A percentile compares a stretch with the other conserved stretches of the same genome.
Evolutionary conservation across 73 alveolate genomes (phyloP).

Genomic region (Halteria grandinella): DNA sequence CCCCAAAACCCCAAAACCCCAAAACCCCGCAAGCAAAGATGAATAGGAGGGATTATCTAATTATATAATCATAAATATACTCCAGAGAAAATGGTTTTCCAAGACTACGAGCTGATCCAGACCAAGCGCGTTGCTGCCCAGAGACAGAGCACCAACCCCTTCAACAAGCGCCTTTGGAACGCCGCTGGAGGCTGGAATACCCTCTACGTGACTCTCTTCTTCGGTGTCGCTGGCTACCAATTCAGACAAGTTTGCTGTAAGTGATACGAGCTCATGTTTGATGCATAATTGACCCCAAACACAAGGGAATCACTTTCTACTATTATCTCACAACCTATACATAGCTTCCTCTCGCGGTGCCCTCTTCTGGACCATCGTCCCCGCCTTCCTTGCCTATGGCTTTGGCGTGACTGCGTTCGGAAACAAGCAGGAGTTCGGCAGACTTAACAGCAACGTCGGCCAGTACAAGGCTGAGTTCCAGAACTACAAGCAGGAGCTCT

Average conservation of each 20-base stretch:
- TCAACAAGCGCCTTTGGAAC: neutral
- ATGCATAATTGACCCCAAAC: no score
- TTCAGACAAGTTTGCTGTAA: no score
- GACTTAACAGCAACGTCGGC: neutral
- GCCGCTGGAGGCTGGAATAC: constrained; percentile 7
- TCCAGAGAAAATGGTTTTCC: constrained; percentile 22
- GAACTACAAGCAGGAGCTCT: constrained; percentile 9
- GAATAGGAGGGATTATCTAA: no score
- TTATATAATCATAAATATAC: constrained; percentile 14
- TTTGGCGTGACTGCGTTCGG: neutral
- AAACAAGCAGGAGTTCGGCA: neutral
- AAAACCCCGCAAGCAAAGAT: no score
- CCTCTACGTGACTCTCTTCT: neutral
- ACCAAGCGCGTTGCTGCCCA: constrained; percentile 30
- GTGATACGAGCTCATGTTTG: no score
- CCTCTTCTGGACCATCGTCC: no score
- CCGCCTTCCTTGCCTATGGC: no score
- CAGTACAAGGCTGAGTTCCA: neutral
- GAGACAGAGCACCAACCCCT: neutral
- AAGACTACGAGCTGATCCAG: constrained; percentile 33
- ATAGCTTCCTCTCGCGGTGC: no score
- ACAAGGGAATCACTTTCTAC: no score
- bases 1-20: no score
- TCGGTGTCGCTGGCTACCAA: neutral
- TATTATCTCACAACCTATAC: no score